These are phyloP conservation scores for Sutorius australiensis DNA, from an alignment of 768 basidiomycete species.

Conservation along the genomic window DNA sequence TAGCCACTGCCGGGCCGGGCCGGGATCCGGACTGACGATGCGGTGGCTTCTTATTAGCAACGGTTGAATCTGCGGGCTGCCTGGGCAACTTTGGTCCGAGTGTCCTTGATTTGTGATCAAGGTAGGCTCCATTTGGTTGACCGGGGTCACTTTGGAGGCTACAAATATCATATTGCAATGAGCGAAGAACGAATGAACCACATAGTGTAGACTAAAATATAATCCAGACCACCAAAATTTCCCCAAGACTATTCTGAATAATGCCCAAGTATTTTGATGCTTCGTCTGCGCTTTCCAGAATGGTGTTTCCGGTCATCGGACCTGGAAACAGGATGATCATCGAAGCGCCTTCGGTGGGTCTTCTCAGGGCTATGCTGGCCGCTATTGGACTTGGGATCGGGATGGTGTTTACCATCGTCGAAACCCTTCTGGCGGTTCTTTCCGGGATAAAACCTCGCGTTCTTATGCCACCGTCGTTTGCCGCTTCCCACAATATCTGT, in stretches of 20 bases:
- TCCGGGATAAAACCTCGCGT: background rate
- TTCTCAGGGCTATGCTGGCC: background rate
- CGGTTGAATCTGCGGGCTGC: too few relatives aligned
- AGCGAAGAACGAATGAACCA: constrained; percentile 14
- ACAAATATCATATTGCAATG: background rate
- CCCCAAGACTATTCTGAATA: background rate
- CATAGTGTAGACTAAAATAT: constrained; percentile 5
- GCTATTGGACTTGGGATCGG: constrained; percentile 2
- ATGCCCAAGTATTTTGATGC: background rate
- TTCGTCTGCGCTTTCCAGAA: background rate
- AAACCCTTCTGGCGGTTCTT: background rate
- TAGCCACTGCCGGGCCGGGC: too few relatives aligned
- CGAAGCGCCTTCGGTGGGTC: constrained; percentile 7
- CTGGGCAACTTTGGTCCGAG: too few relatives aligned
- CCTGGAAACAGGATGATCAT: constrained; percentile 9
- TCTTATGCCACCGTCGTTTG: background rate
- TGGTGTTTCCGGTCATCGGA: constrained; percentile 1
- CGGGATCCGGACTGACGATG: too few relatives aligned
- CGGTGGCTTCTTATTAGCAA: too few relatives aligned
- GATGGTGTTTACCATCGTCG: constrained; percentile 15
- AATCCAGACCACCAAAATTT: background rate
- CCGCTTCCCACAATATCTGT: background rate
- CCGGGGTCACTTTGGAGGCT: too few relatives aligned
- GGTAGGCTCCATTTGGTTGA: too few relatives aligned
- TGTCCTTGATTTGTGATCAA: too few relatives aligned